Evolutionary conservation across 805 yeast genomes (phyloP), one percentile per base, ranked within the genome.

Genomic region (Barnettozyma salicaria): DNA sequence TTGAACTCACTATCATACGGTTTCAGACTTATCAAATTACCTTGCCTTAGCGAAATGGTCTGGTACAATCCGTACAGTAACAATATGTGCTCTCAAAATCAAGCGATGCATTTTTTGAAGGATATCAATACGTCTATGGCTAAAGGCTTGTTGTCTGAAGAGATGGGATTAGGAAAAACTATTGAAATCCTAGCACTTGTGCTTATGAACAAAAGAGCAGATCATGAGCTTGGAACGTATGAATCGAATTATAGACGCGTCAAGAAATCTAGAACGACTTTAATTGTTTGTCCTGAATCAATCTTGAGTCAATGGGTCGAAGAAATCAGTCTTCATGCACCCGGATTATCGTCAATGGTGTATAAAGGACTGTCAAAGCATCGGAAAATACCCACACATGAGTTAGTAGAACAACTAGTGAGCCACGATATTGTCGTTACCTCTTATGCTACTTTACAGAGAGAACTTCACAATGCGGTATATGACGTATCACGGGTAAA

Each of bases 111-210:
- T 4, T 63, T 52, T 34, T 39, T 64, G 7, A 23, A 23, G 19
- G 42, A 2, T 31, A 21, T 0, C 36, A 48, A 11, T 1, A 67
- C 70, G 34, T 13, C 5, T 1, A 30, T 39, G 5, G 24, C 30
- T 2, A 31, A 37, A 4, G 53, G 52, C 3, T 22, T 92, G 7
- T 58, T 92, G 23, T 82, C 92, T 1, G 98, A 90, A 52, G 98
- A 92, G 58, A 92, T 92, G 98, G 98, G 98, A 0, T 68, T 92
- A 7, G 98, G 98, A 0, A 92, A 92, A 53, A 90, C 98, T 0
- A 78, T 92, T 4, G 98, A 92, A 55, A 66, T 88, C 11, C 65
- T 85, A 3, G 67, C 95, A 0, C 61, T 90, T 27, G 60, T 82
- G 0, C 53, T 77, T 2, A 52, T 78, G 34, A 81, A 92, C 55